Evolutionary conservation across 2,329 filamentous ascomycete species (phyloP).

Genomic region (Leptographium flavum): DNA sequence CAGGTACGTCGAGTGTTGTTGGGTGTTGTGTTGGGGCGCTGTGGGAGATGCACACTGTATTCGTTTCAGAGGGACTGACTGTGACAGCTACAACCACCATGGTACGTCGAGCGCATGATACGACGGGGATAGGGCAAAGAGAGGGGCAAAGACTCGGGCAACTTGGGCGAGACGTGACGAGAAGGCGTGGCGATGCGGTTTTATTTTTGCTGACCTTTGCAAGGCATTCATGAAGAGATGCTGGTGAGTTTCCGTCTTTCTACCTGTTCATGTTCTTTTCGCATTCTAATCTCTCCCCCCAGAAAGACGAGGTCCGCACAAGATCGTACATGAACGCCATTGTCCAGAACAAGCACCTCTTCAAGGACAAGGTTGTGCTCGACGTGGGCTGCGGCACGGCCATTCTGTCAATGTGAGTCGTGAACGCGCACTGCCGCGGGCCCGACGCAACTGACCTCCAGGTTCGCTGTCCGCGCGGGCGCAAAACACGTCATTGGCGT

Average conservation of each 20-base stretch:
- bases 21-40: too few relatives aligned
- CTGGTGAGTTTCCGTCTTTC: slow-evolving; percentile 45
- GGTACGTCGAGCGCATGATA: slow-evolving; percentile 37
- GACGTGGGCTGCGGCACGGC: slow-evolving; percentile 96
- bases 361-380: slow-evolving; percentile 84
- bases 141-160: too few relatives aligned
- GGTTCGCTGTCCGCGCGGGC: slow-evolving; percentile 92
- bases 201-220: slow-evolving; percentile 9
- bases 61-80: too few relatives aligned
- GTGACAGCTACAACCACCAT: slow-evolving; percentile 95
- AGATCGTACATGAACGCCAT: slow-evolving; percentile 95
- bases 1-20: too few relatives aligned
- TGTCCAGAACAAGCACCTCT: slow-evolving; percentile 88
- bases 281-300: neutral
- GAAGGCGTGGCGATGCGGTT: slow-evolving; percentile 14
- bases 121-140: too few relatives aligned
- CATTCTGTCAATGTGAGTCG: slow-evolving; percentile 88
- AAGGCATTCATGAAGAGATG: slow-evolving; percentile 96
- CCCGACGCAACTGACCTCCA: slow-evolving; percentile 23
- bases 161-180: neutral
- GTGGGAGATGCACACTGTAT: too few relatives aligned
- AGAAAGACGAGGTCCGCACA: slow-evolving; percentile 98
- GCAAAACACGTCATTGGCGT: slow-evolving; percentile 98
- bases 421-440: neutral
- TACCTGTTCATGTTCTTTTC: neutral